Evolutionary conservation across 495 filamentous ascomycete species (phyloP).

Genomic region (Aspergillus coremiiformis): DNA sequence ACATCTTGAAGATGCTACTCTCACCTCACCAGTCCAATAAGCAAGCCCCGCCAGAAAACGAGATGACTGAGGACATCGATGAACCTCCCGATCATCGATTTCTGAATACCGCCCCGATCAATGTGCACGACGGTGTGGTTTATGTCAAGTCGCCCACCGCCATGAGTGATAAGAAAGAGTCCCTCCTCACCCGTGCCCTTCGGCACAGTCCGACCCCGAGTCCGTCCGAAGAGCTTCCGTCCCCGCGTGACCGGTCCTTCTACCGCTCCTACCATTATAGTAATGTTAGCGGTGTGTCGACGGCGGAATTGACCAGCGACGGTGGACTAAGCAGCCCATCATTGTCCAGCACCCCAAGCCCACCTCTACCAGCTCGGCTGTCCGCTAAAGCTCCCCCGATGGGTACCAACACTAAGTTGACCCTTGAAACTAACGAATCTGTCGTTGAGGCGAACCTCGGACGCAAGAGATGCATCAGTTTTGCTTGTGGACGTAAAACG

Average conservation of each 20-base stretch:
- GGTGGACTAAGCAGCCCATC: constrained; percentile 86
- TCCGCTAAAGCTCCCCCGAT: constrained; percentile 19
- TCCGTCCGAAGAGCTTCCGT: constrained; percentile 31
- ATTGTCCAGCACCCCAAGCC: constrained; percentile 81
- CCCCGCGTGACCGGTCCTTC: constrained; percentile 31
- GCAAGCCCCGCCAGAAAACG: constrained; percentile 33
- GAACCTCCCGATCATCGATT: constrained; percentile 39
- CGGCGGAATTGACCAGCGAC: constrained; percentile 83
- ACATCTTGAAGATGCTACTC: constrained; percentile 42
- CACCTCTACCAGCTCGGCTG: constrained; percentile 52
- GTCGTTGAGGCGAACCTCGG: constrained; percentile 52
- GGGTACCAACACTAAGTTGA: constrained; percentile 21
- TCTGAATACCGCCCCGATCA: constrained; percentile 21
- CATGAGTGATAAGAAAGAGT: constrained; percentile 52
- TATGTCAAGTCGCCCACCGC: constrained; percentile 34
- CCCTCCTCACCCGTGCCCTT: constrained; percentile 73
- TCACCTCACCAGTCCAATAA: constrained; percentile 34
- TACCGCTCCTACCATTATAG: constrained; percentile 66
- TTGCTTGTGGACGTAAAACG: constrained; percentile 63
- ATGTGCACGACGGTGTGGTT: constrained; percentile 26
- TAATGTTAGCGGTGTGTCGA: constrained; percentile 70
- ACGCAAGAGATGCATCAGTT: constrained; percentile 83
- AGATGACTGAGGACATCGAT: constrained; percentile 45
- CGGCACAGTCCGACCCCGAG: constrained; percentile 53
- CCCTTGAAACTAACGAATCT: constrained; percentile 29